A percentile compares a stretch with the other conserved stretches of the same genome.
phyloP scores from a whole-genome alignment of 2,329 filamentous ascomycete genomes.

The Penicillium palitans region DNA sequence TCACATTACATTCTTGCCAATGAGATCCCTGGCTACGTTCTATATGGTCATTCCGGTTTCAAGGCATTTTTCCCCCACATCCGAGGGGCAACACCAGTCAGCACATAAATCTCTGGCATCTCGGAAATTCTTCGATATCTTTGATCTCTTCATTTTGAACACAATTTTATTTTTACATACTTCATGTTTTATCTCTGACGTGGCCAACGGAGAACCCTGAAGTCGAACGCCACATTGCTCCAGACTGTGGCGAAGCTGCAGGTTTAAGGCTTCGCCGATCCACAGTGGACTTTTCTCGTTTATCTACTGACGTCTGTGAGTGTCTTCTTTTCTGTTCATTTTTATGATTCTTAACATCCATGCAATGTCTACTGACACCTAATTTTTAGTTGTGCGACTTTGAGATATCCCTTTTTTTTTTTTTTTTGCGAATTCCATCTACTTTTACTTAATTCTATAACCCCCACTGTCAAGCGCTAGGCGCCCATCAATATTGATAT shows the following conservation, averaged over 20 bases:
- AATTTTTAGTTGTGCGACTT: conserved; percentile 8
- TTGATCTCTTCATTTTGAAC: neutral
- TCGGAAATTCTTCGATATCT: conserved; percentile 1
- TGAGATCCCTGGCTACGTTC: conserved; percentile 20
- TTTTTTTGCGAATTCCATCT: neutral
- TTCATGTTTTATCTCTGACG: conserved; percentile 32
- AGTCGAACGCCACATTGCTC: conserved; percentile 26
- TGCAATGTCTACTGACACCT: conserved; percentile 11
- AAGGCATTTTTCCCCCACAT: conserved; percentile 21
- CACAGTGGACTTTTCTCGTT: conserved; percentile 23
- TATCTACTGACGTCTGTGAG: conserved; percentile 22
- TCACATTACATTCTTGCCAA: conserved; percentile 27
- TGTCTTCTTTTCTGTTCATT: conserved; percentile 3
- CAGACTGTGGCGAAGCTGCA: conserved; percentile 43
- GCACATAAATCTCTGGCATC: conserved; percentile 18
- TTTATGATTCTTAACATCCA: conserved; percentile 10
- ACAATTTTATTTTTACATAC: conserved; percentile 11
- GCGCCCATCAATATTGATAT: conserved; percentile 5
- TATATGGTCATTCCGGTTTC: conserved; percentile 20
- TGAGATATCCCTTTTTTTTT: conserved; percentile 13
- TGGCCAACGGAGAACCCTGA: conserved; percentile 27
- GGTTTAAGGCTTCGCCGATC: conserved; percentile 23
- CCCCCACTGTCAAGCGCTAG: neutral
- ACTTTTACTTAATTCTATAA: conserved; percentile 9
- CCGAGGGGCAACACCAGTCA: conserved; percentile 17